These are phyloP conservation scores for Microthlaspi erraticum DNA, from an alignment of 345 rosid species.

Conservation along the genomic window DNA sequence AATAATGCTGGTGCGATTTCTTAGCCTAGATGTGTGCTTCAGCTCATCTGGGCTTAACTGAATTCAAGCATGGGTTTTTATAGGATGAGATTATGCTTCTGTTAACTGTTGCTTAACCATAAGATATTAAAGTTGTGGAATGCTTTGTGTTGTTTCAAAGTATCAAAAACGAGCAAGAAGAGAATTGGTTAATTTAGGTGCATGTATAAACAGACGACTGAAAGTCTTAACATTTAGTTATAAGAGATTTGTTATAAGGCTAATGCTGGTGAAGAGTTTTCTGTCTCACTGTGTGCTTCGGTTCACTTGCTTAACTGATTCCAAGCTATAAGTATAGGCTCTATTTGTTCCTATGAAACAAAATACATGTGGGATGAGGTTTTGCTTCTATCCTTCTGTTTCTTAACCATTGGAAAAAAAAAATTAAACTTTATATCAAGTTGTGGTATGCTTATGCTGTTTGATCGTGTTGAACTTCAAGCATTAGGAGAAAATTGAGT, in stretches of 20 bases:
- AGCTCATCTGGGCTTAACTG: not conserved
- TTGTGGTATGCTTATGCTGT: slow-evolving; percentile 19
- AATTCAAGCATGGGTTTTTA: not conserved
- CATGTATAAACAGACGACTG: not conserved
- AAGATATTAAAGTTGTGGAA: too few relatives aligned
- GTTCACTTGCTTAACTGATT: not conserved
- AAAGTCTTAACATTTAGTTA: slow-evolving; percentile 15
- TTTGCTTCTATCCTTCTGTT: slow-evolving; percentile 12
- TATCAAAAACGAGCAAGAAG: not conserved
- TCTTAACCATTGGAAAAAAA: not conserved
- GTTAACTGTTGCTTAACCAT: too few relatives aligned
- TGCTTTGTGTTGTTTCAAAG: slow-evolving; percentile 2
- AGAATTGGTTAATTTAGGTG: not conserved
- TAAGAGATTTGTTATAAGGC: not conserved
- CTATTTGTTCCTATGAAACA: not conserved
- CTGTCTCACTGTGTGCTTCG: slow-evolving; percentile 10
- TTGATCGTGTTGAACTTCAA: not conserved
- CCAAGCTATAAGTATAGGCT: not conserved
- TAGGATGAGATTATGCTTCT: not conserved
- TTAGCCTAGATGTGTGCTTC: not conserved
- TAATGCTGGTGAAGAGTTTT: slow-evolving; percentile 5
- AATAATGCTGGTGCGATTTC: slow-evolving; percentile 4
- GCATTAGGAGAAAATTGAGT: slow-evolving; percentile 1
- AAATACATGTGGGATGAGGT: not conserved
- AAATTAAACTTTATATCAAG: not conserved